phyloP scores from a whole-genome alignment of 345 rosid genomes.

The Ceriops decandra region DNA sequence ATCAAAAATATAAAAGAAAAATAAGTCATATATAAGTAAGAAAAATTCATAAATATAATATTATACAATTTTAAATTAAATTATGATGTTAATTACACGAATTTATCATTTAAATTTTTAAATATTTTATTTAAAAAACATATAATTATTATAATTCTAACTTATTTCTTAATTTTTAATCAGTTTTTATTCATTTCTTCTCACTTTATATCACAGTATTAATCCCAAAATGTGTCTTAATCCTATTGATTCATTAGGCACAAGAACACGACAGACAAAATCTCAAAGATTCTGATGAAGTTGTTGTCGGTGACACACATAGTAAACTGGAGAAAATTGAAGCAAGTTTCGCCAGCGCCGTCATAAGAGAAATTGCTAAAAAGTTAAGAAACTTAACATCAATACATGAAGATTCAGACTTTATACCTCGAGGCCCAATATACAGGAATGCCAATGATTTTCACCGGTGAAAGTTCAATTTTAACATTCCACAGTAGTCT shows the following conservation, averaged over 20 bases:
- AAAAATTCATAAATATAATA: too few species aligned
- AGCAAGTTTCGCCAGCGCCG: conserved; percentile 23
- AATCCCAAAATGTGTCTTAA: not conserved
- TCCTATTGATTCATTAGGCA: not conserved
- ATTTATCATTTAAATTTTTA: too few species aligned
- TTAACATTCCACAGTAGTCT: not conserved
- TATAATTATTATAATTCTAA: not conserved
- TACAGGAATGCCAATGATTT: conserved; percentile 43
- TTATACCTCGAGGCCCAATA: conserved; percentile 37
- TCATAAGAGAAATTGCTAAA: conserved; percentile 36
- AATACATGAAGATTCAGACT: conserved; percentile 23
- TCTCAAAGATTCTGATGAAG: not conserved
- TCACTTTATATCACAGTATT: not conserved
- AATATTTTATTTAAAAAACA: not conserved
- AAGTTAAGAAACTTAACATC: conserved; percentile 28
- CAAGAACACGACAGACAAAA: conserved; percentile 1
- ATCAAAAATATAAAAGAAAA: too few species aligned
- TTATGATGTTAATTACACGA: too few species aligned
- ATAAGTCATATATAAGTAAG: too few species aligned
- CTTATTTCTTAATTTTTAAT: too few species aligned
- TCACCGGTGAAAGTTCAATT: conserved; percentile 19
- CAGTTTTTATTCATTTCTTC: not conserved
- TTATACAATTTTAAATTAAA: too few species aligned
- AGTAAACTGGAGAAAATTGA: conserved; percentile 29
- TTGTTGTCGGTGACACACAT: conserved; percentile 2